These are phyloP conservation scores for Omphalea diandra DNA, from an alignment of 441 rosid genomes.

Conservation along the genomic window DNA sequence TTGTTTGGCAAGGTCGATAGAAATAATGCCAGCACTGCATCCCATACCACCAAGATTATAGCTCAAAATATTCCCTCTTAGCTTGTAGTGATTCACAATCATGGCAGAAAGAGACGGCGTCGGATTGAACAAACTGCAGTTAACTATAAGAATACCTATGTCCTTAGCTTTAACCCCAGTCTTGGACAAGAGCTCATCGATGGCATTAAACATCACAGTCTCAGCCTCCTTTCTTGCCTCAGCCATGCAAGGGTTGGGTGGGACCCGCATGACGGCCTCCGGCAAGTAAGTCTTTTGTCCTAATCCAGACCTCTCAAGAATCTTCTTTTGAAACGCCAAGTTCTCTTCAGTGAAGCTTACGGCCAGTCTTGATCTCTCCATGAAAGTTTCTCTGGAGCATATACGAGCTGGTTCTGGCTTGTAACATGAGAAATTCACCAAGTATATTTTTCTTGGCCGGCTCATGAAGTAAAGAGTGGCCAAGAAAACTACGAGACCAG, in stretches of 20 bases:
- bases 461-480: conserved; percentile 47
- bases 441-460: conserved; percentile 62
- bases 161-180: conserved; percentile 77
- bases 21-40: conserved; percentile 86
- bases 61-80: conserved; percentile 63
- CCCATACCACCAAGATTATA: conserved; percentile 96
- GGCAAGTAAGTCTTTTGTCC: conserved; percentile 83
- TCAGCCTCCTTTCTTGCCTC: conserved; percentile 81
- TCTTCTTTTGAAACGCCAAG: conserved; percentile 69
- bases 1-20: conserved; percentile 76
- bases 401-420: conserved; percentile 61
- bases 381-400: conserved; percentile 56
- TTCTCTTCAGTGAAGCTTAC: conserved; percentile 57
- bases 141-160: conserved; percentile 77
- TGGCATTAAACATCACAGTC: conserved; percentile 72
- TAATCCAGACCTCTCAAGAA: conserved; percentile 66
- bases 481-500: conserved; percentile 38
- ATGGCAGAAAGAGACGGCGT: conserved; percentile 86
- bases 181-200: conserved; percentile 64
- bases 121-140: conserved; percentile 88
- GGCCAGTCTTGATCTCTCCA: conserved; percentile 49
- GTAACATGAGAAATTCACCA: conserved; percentile 84
- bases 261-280: conserved; percentile 54
- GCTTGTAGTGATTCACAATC: conserved; percentile 87
- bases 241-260: conserved; percentile 63